Conservation (phyloP, 495 filamentous ascomycete genomes). For the Podospora comata region DNA sequence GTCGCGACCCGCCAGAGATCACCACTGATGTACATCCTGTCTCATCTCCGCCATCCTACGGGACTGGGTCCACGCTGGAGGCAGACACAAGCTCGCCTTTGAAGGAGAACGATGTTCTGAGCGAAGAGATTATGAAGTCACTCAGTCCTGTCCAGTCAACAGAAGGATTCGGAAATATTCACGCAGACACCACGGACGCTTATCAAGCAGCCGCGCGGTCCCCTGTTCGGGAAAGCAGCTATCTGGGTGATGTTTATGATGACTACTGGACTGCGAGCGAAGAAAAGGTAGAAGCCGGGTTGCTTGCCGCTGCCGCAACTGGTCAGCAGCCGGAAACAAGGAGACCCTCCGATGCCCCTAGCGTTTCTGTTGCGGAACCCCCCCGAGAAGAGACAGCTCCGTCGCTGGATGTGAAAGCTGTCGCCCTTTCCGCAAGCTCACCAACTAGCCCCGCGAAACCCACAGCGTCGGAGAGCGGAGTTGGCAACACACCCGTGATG, state of each 20-base stretch:
- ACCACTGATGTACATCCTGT: conserved; percentile 21
- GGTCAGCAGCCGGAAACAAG: not conserved
- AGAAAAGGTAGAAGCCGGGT: conserved; percentile 22
- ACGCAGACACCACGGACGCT: conserved; percentile 15
- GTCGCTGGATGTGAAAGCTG: not conserved
- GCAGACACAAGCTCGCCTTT: conserved; percentile 56
- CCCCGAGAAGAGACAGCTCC: not conserved
- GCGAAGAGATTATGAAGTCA: conserved; percentile 79
- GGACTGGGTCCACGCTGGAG: conserved; percentile 54
- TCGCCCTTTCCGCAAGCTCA: not conserved
- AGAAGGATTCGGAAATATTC: conserved; percentile 12
- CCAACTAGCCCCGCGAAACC: conserved; percentile 3
- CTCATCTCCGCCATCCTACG: conserved; percentile 37
- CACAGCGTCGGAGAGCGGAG: not conserved
- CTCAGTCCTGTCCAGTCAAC: conserved; percentile 50
- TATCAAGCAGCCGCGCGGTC: conserved; percentile 25
- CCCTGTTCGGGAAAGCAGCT: conserved; percentile 42
- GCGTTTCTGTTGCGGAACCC: not conserved
- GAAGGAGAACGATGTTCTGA: conserved; percentile 70
- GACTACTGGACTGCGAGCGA: conserved; percentile 40
- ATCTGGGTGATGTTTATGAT: conserved; percentile 45
- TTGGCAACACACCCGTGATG: conserved; percentile 9
- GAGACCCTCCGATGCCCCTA: not conserved
- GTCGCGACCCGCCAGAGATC: conserved; percentile 24
- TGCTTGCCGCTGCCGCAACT: not conserved